Percentiles rank a stretch among this genome's conserved stretches.
Conservation (phyloP, 208 protist genomes). For the Wallacemonas sp. region DNA sequence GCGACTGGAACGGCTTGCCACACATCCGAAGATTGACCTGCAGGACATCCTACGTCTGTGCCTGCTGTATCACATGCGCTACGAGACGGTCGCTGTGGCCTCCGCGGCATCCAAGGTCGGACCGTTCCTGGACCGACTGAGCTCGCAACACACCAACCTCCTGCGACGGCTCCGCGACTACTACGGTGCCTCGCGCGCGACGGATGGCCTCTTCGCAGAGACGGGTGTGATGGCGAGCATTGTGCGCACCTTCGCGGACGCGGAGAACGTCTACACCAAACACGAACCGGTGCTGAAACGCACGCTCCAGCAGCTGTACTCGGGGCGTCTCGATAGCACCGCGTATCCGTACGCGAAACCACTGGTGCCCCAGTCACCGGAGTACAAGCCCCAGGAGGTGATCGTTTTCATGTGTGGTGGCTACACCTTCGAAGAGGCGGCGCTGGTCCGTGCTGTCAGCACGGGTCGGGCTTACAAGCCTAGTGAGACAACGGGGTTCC, state of each 20-base stretch:
- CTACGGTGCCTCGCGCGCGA: constrained; percentile 44
- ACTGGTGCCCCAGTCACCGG: constrained; percentile 10
- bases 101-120: constrained; percentile 14
- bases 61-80: constrained; percentile 80
- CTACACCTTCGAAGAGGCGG: constrained; percentile 81
- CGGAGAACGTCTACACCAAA: constrained; percentile 98
- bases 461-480: constrained; percentile 54
- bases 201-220: constrained; percentile 86
- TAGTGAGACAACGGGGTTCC: constrained; percentile 33
- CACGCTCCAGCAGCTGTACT: constrained; percentile 77
- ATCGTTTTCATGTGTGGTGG: constrained; percentile 87
- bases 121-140: constrained; percentile 38
- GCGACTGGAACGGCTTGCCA: constrained; percentile 55
- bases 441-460: constrained; percentile 75
- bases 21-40: constrained; percentile 19
- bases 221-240: constrained; percentile 88
- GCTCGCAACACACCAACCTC: constrained; percentile 29
- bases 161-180: constrained; percentile 65
- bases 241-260: constrained; percentile 77
- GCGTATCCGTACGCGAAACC: constrained; percentile 60
- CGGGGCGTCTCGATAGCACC: constrained; percentile 40
- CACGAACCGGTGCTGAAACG: constrained; percentile 93
- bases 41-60: constrained; percentile 72
- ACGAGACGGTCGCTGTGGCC: constrained; percentile 45
- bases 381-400: constrained; percentile 62